phyloP scores from a whole-genome alignment of 108 stramenopile genomes.

The Cyclotella distinguenda region DNA sequence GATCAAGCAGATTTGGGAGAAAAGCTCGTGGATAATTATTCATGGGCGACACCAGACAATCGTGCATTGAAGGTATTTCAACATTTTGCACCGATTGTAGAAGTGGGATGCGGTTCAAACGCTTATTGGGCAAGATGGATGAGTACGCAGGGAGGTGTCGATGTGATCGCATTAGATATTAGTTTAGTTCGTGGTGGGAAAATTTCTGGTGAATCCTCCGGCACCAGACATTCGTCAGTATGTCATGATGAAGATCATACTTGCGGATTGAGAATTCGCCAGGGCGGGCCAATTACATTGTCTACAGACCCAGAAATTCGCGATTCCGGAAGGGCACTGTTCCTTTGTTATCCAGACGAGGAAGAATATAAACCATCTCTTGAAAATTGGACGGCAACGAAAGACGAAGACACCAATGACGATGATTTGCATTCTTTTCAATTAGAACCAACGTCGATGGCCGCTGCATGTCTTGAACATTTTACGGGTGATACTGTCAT shows the following conservation, averaged over 20 bases:
- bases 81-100: conserved; percentile 75
- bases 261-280: conserved; percentile 33
- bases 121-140: conserved; percentile 77
- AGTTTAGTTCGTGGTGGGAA: conserved; percentile 59
- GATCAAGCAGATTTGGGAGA: conserved; percentile 82
- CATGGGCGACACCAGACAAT: conserved; percentile 81
- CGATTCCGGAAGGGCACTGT: conserved; percentile 57
- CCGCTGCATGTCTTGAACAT: conserved; percentile 71
- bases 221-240: no score
- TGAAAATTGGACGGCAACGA: no score
- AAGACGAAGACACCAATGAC: conserved; percentile 31
- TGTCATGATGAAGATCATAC: conserved; percentile 8
- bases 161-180: conserved; percentile 75
- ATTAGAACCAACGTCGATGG: conserved; percentile 48
- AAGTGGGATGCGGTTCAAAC: conserved; percentile 85
- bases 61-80: conserved; percentile 57
- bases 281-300: conserved; percentile 72
- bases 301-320: conserved; percentile 45
- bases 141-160: conserved; percentile 57
- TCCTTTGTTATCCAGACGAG: conserved; percentile 91
- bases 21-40: conserved; percentile 63
- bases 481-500: conserved; percentile 74
- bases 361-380: conserved; percentile 51
- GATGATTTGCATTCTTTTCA: conserved; percentile 10
- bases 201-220: conserved; percentile 20